A percentile compares a stretch with the other conserved stretches of the same genome.
These are phyloP conservation scores for Aleurites moluccanus DNA, from an alignment of 441 rosid species.

Conservation along the genomic window DNA sequence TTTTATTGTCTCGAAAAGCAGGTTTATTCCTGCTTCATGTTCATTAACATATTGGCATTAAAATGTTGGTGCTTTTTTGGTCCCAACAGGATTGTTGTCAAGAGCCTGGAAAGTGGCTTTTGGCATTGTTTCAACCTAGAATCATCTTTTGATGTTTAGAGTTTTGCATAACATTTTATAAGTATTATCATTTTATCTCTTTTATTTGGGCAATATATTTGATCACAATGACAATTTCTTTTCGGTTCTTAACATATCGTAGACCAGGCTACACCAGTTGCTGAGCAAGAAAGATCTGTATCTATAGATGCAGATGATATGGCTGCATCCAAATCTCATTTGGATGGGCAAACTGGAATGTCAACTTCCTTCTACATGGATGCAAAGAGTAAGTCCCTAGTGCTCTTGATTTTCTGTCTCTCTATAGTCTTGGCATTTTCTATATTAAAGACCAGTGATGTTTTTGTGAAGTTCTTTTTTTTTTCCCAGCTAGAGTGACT, in stretches of 20 bases:
- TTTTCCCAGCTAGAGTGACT: background rate
- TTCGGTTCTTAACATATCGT: constrained; percentile 42
- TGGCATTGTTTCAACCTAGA: background rate
- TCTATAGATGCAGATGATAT: constrained; percentile 33
- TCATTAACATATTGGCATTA: background rate
- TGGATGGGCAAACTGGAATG: constrained; percentile 26
- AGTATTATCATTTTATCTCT: constrained; percentile 6
- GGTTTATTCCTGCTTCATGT: background rate
- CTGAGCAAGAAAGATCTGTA: constrained; percentile 36
- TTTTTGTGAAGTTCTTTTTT: background rate
- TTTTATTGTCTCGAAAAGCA: constrained; percentile 3
- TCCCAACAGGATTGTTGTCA: background rate
- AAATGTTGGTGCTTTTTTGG: background rate
- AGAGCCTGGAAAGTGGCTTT: background rate
- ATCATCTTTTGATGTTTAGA: constrained; percentile 4
- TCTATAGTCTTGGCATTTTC: background rate
- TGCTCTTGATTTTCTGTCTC: constrained; percentile 9
- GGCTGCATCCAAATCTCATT: constrained; percentile 27
- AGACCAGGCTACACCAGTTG: constrained; percentile 43
- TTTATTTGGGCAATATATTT: constrained; percentile 1
- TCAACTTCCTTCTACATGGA: constrained; percentile 35
- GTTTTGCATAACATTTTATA: constrained; percentile 13
- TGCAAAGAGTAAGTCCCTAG: constrained; percentile 39
- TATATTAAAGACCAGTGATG: background rate
- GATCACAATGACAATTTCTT: constrained; percentile 16